A percentile compares a stretch with the other conserved stretches of the same genome.
Evolutionary conservation across 1,139 yeast species (phyloP).

Genomic region (Geotrichum cucujoidarum): DNA sequence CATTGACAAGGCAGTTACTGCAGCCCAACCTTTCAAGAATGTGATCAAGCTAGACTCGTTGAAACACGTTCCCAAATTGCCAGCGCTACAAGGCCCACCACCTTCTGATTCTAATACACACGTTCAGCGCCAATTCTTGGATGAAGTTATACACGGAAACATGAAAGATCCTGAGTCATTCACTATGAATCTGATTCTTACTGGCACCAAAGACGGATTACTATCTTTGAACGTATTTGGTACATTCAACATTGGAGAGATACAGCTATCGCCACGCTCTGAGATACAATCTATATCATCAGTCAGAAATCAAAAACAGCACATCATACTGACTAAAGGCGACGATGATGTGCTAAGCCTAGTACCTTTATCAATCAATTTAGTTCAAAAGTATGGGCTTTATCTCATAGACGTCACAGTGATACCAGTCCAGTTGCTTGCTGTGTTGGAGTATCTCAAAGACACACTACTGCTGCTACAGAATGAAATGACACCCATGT

Average conservation of each 20-base stretch:
- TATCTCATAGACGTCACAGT: constrained; percentile 34
- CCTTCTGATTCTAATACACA: constrained; percentile 5
- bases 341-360: constrained; percentile 7
- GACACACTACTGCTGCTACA: constrained; percentile 41
- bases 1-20: background rate
- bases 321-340: constrained; percentile 17
- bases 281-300: constrained; percentile 3
- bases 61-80: constrained; percentile 14
- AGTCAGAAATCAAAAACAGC: constrained; percentile 25
- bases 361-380: constrained; percentile 10
- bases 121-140: constrained; percentile 18
- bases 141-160: constrained; percentile 23
- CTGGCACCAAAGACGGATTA: constrained; percentile 25
- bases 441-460: constrained; percentile 39
- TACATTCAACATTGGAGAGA: constrained; percentile 27
- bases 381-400: constrained; percentile 26
- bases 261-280: constrained; percentile 12
- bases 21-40: constrained; percentile 11
- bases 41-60: constrained; percentile 3
- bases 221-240: constrained; percentile 29
- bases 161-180: constrained; percentile 18
- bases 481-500: constrained; percentile 43
- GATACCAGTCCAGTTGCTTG: constrained; percentile 32
- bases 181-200: constrained; percentile 23
- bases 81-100: constrained; percentile 12